Percentiles rank a stretch among this genome's conserved stretches.
Conservation (phyloP, 192 early-diverging fungal species). For the Phlyctochytrium arcticum region DNA sequence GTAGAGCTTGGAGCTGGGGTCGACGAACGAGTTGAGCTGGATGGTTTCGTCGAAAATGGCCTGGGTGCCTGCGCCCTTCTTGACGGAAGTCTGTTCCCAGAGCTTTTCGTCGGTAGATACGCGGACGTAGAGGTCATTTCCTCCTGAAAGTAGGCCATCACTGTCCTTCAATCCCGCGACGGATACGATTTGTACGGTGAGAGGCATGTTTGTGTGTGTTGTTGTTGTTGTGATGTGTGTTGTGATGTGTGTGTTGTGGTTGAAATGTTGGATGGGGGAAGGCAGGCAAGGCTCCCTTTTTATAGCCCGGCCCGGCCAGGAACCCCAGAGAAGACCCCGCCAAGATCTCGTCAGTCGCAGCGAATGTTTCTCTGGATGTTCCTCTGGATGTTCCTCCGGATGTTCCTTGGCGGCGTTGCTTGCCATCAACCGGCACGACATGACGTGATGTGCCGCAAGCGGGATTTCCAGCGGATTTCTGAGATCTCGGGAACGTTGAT, state of each 20-base stretch:
- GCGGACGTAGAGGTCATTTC: slow-evolving; percentile 15
- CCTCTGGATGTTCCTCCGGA: too few relatives aligned
- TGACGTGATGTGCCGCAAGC: too few relatives aligned
- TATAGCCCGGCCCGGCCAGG: neutral
- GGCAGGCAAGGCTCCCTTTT: neutral
- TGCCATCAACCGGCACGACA: too few relatives aligned
- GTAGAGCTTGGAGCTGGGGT: neutral
- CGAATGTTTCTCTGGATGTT: too few relatives aligned
- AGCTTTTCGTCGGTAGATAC: neutral
- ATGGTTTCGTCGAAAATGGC: slow-evolving; percentile 18
- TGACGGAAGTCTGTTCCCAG: slow-evolving; percentile 5
- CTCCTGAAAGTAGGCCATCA: slow-evolving; percentile 6
- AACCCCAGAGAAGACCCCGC: neutral
- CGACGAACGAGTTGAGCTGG: neutral
- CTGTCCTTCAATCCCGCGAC: slow-evolving; percentile 20
- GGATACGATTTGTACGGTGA: slow-evolving; percentile 8
- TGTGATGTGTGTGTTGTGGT: neutral
- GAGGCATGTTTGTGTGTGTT: slow-evolving; percentile 13
- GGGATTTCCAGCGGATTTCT: too few relatives aligned
- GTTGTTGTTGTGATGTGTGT: too few relatives aligned
- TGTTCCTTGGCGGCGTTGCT: too few relatives aligned
- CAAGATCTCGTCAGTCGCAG: too few relatives aligned
- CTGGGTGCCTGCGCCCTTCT: slow-evolving; percentile 14
- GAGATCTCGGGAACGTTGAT: too few relatives aligned
- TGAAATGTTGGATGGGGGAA: neutral